Percentiles rank a stretch among this genome's conserved stretches.
These are phyloP conservation scores for Ogataea glucozyma DNA, from an alignment of 805 yeast genomes.

Conservation along the genomic window DNA sequence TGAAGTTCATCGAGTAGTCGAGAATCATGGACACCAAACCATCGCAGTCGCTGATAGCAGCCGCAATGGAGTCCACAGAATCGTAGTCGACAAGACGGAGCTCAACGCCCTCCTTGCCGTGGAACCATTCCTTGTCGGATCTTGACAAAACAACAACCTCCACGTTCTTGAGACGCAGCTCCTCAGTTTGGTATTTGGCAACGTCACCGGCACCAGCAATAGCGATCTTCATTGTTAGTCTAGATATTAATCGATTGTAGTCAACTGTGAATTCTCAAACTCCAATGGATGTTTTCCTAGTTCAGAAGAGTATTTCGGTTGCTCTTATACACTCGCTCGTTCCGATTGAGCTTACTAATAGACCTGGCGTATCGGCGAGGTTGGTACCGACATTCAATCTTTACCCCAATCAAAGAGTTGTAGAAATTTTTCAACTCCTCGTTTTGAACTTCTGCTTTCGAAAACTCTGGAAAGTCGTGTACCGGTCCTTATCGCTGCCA, in stretches of 20 bases:
- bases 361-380: too few species aligned
- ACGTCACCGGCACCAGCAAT: conserved; percentile 4
- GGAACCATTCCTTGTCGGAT: conserved; percentile 4
- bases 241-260: background rate
- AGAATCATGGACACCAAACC: conserved; percentile 5
- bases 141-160: conserved; percentile 3
- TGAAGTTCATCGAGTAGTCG: conserved; percentile 4
- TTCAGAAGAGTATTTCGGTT: too few species aligned
- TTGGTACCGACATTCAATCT: background rate
- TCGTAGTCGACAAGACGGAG: background rate
- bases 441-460: background rate
- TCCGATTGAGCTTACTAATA: too few species aligned
- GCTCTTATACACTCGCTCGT: too few species aligned
- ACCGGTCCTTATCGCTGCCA: conserved; percentile 1
- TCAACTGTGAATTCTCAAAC: too few species aligned
- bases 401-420: background rate
- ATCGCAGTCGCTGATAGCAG: conserved; percentile 1
- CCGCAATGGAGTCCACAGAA: conserved; percentile 1
- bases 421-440: background rate
- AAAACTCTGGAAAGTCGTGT: background rate
- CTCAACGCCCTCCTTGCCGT: conserved; percentile 3
- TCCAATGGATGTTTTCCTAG: too few species aligned
- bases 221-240: conserved; percentile 1
- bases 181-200: conserved; percentile 1
- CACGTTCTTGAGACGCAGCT: background rate